Evolutionary conservation across 352 stramenopile species (phyloP).

Genomic region (Globisporangium yorkense): DNA sequence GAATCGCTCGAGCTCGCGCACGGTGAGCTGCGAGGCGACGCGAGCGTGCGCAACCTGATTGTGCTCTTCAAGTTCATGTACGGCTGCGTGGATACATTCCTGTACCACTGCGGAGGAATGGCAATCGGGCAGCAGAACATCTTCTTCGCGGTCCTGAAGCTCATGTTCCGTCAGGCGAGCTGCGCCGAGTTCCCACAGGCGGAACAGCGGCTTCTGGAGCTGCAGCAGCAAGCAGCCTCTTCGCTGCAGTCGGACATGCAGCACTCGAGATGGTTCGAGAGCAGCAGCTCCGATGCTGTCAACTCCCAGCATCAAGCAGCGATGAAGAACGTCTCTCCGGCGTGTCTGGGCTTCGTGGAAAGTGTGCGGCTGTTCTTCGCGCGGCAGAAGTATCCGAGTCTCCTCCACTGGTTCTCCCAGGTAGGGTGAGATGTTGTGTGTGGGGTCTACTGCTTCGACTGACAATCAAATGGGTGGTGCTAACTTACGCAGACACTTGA

Average conservation of each 20-base stretch:
- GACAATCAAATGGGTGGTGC: slow-evolving; percentile 3
- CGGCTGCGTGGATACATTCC: slow-evolving; percentile 65
- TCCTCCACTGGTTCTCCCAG: slow-evolving; percentile 80
- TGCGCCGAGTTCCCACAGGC: slow-evolving; percentile 59
- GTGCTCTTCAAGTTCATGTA: slow-evolving; percentile 83
- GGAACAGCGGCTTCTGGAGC: slow-evolving; percentile 23
- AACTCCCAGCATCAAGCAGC: not conserved
- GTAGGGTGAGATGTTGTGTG: slow-evolving; percentile 18
- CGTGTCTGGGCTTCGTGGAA: slow-evolving; percentile 56
- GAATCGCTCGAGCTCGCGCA: slow-evolving; percentile 27
- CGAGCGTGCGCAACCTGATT: slow-evolving; percentile 21
- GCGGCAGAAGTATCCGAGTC: slow-evolving; percentile 72
- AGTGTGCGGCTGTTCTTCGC: slow-evolving; percentile 78
- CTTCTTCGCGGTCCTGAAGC: slow-evolving; percentile 64
- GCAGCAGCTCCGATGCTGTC: not conserved
- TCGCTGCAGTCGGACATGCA: not conserved
- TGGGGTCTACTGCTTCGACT: not conserved
- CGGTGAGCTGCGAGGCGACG: slow-evolving; percentile 12
- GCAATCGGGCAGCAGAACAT: slow-evolving; percentile 70
- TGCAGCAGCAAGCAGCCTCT: slow-evolving; percentile 5
- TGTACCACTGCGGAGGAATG: slow-evolving; percentile 74
- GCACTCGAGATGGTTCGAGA: slow-evolving; percentile 8
- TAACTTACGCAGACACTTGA: slow-evolving; percentile 45
- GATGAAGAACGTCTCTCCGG: slow-evolving; percentile 26
- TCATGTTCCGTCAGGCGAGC: slow-evolving; percentile 70